Base-by-base conservation (phyloP, 2,329 filamentous ascomycete genomes). In the Botryotinia convoluta region DNA sequence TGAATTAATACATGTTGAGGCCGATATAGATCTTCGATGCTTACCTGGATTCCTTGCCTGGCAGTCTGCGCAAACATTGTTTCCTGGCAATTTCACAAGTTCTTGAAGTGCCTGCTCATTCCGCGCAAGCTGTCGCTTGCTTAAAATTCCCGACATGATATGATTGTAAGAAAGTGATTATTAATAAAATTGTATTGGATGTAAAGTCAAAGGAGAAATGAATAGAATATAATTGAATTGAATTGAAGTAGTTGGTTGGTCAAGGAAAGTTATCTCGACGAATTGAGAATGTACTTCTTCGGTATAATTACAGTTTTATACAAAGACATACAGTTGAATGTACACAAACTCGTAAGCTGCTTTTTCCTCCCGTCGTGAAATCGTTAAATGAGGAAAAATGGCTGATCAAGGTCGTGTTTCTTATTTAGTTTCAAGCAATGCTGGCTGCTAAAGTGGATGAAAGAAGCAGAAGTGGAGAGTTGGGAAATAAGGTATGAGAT, bases 61-160 rank as follows among this genome's bases (percentile, higher is more conserved):
- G 84, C 96, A 99, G 84, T 99, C 96, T 76, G 96, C 96, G 85
- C 96, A 99, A 80, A 90, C 86, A 82, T 96, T 94, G 85, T 99
- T 99, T 74, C 96, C 96, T 14, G 94, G 89, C 16, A 97, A 87
- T 77, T 92, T 92, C 77, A 98, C 91, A 76, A 99, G 89, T 65
- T 98, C 95, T 81, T 98, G 94, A 77, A 99, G 87, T 72, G 90
- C 86, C 82, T 93, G 93, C 86, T 99, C 96, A 83, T 99, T 98
- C 84, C 96, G 95, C 86, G 93, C 94, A 87, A 98, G 95, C 85
- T 98, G 94, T 84, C 96, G 94, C 88, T 98, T 99, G 87, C 91
- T 97, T 82, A 97, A 86, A 62, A 90, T 87, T 72, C 88, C 87
- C 73, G 93, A 88, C 93, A 95, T 96, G 93, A 88, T 93, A 95